Percentiles rank a stretch among this genome's conserved stretches.
These are phyloP conservation scores for Penicillium psychrofluorescens DNA, from an alignment of 495 filamentous ascomycete species.

Conservation along the genomic window DNA sequence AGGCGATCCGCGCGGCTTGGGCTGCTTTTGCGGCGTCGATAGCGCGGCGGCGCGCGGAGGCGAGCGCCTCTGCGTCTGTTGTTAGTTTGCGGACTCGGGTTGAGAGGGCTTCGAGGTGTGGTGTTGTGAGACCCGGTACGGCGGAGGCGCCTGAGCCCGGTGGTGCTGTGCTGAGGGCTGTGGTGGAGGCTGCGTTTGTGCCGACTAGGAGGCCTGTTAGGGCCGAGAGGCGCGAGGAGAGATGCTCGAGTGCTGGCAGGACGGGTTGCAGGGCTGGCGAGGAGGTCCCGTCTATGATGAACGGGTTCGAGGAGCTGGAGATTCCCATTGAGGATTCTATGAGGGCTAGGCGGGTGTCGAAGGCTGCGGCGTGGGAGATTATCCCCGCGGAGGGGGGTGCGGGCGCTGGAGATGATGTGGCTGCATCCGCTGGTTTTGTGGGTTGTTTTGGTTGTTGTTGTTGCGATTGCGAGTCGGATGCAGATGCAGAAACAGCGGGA, in stretches of 20 bases:
- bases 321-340: conserved; percentile 81
- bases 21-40: conserved; percentile 61
- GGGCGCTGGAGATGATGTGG: conserved; percentile 2
- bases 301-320: conserved; percentile 57
- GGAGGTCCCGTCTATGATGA: conserved; percentile 49
- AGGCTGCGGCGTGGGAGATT: conserved; percentile 76
- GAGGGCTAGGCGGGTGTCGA: conserved; percentile 69
- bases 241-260: conserved; percentile 66
- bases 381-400: conserved; percentile 44
- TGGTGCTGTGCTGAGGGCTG: no score
- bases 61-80: conserved; percentile 71
- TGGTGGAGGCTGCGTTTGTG: conserved; percentile 21
- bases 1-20: conserved; percentile 48
- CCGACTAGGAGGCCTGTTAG: conserved; percentile 38
- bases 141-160: conserved; percentile 13
- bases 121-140: conserved; percentile 22
- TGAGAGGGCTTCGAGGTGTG: conserved; percentile 63
- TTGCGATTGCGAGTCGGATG: background rate
- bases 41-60: conserved; percentile 63
- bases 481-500: conserved; percentile 1
- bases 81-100: conserved; percentile 66
- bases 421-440: background rate
- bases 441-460: background rate
- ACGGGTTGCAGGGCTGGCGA: conserved; percentile 68
- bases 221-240: conserved; percentile 36